Evolutionary conservation across 177 flowering plant species (phyloP), one percentile per base, ranked within the genome.

Genomic region (Telopea speciosissima): DNA sequence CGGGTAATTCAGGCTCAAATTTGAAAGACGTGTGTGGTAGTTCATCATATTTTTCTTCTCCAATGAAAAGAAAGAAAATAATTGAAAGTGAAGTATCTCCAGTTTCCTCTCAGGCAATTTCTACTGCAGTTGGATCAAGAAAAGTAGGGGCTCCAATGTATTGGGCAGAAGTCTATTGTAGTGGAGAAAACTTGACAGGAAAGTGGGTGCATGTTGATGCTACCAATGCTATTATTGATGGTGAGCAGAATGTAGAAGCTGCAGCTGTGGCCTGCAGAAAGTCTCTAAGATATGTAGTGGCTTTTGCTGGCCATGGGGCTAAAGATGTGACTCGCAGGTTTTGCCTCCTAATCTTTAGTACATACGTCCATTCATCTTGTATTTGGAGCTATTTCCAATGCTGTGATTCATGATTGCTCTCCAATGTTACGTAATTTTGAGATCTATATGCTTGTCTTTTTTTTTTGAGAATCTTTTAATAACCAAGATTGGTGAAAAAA

Each of bases 321-420:
- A 95, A 95, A 85, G 99, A 95, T 76, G 97, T 95, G 69, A 95
- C 97, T 8, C 99, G 94, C 87, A 95, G 99, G 99, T 94, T 75
- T 71, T 67, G 19, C 49, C 49, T 64, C 36, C 70, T 65, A 36
- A 36, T 6, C 40, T 36, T 36, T 36, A 36, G 40, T 6, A 36
- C 40, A 36, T 28, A 28, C 6, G 40, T 36, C 1, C 9, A 36
- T 36, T 36, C 40, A 1, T 8, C 5, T 36, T 6, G 40, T 8
- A 36, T 36, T 36, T 36, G 40, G 40, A 36, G 40, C 40, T 36
- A 36, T 0, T 36, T 36, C 40, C 40, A 36, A 36, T 36, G 40
- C 40, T 36, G 40, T 36, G 40, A 36, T 36, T 5, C 9, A 36
- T 36, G 40, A 8, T 36, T 3, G 40, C 40, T 36, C 6, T 4